Conservation (phyloP, 495 filamentous ascomycete species). For the Pseudomonodictys pantanalensis region DNA sequence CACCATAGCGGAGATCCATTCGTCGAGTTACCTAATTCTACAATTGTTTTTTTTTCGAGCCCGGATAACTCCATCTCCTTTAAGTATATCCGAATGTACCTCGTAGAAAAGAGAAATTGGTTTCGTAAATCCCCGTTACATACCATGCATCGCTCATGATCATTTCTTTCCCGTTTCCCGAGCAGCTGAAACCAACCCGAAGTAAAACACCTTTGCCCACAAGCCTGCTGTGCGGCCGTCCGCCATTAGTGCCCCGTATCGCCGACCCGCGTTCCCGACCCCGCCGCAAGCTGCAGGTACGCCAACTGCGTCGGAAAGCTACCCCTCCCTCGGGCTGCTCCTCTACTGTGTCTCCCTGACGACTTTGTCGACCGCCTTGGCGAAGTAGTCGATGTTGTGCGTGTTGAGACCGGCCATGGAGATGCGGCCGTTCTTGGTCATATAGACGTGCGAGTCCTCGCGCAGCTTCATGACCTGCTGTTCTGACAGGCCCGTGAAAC, state of each 20-base stretch:
- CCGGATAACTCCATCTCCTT: too few relatives aligned
- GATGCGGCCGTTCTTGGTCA: slow-evolving; percentile 98
- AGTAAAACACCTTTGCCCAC: background rate
- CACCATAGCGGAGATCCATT: too few relatives aligned
- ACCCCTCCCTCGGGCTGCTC: background rate
- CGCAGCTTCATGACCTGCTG: slow-evolving; percentile 78
- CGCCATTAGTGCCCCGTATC: background rate
- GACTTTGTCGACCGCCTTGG: slow-evolving; percentile 79
- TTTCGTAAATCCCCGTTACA: too few relatives aligned
- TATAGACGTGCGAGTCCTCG: slow-evolving; percentile 85
- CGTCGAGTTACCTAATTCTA: too few relatives aligned
- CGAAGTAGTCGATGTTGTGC: slow-evolving; percentile 87
- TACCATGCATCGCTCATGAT: background rate
- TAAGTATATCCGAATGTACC: too few relatives aligned
- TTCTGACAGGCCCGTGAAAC: slow-evolving; percentile 88
- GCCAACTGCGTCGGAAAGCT: background rate
- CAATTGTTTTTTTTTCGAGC: too few relatives aligned
- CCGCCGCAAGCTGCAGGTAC: background rate
- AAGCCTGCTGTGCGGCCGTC: too few relatives aligned
- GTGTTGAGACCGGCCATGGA: slow-evolving; percentile 93
- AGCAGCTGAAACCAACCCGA: background rate
- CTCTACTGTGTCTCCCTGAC: slow-evolving; percentile 59
- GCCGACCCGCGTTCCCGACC: background rate
- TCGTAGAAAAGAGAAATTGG: too few relatives aligned
- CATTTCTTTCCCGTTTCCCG: background rate